Conservation (phyloP, 306 rosid species). For the Nissolia schottii region DNA sequence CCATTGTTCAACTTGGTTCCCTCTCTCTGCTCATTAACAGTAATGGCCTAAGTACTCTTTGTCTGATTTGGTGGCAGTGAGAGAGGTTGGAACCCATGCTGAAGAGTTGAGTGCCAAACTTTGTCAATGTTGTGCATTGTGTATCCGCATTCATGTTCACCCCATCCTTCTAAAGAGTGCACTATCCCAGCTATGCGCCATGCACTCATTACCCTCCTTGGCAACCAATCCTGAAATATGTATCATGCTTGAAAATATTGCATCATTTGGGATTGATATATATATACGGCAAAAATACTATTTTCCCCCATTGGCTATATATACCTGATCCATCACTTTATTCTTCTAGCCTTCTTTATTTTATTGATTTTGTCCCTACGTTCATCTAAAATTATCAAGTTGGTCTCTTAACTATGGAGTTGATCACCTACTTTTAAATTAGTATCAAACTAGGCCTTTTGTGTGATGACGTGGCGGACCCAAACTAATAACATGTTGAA, state of each 20-base stretch:
- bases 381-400: too few relatives aligned
- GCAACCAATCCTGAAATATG: conserved; percentile 52
- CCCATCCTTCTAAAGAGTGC: conserved; percentile 67
- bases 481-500: too few relatives aligned
- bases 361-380: too few relatives aligned
- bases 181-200: conserved; percentile 69
- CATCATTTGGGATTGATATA: not conserved
- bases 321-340: too few relatives aligned
- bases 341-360: too few relatives aligned
- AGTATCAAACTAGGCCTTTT: too few relatives aligned
- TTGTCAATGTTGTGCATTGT: conserved; percentile 37
- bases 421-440: too few relatives aligned
- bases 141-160: conserved; percentile 56
- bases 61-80: not conserved
- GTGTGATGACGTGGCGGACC: too few relatives aligned
- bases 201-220: conserved; percentile 84
- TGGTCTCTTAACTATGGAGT: too few relatives aligned
- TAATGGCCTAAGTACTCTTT: conserved; percentile 5
- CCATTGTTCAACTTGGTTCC: not conserved
- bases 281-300: not conserved
- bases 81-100: conserved; percentile 68
- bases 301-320: too few relatives aligned
- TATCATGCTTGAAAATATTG: not conserved
- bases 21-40: not conserved
- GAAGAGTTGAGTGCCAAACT: conserved; percentile 66